These are phyloP conservation scores for Claviceps pusilla DNA, from an alignment of 2,329 filamentous ascomycete species.

Conservation along the genomic window DNA sequence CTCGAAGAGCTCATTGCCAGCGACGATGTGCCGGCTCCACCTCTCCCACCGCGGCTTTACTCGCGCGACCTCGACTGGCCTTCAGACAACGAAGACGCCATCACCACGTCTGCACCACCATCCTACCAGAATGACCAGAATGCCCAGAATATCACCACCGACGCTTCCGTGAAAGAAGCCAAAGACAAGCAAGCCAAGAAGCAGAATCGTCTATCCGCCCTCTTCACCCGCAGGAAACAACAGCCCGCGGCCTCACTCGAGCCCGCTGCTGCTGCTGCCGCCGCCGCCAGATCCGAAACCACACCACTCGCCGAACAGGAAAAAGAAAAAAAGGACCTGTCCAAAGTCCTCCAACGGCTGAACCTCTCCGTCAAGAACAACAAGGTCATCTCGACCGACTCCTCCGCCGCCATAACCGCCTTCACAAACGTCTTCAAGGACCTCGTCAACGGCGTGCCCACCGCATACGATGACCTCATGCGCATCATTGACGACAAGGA, in stretches of 20 bases:
- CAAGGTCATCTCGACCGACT: constrained; percentile 71
- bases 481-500: constrained; percentile 45
- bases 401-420: constrained; percentile 61
- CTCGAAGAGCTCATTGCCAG: constrained; percentile 36
- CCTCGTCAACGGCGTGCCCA: constrained; percentile 80
- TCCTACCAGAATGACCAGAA: constrained; percentile 11
- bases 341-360: constrained; percentile 64
- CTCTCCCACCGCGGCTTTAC: constrained; percentile 38
- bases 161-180: constrained; percentile 15
- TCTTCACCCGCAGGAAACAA: constrained; percentile 25
- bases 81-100: constrained; percentile 17
- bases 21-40: constrained; percentile 31
- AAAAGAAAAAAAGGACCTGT: constrained; percentile 55
- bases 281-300: constrained; percentile 13
- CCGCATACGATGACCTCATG: constrained; percentile 79
- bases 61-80: constrained; percentile 36
- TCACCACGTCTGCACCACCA: constrained; percentile 11
- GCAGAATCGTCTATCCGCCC: constrained; percentile 19
- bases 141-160: constrained; percentile 4
- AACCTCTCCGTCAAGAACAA: constrained; percentile 76
- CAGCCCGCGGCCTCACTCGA: constrained; percentile 22
- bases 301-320: constrained; percentile 24
- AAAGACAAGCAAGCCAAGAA: constrained; percentile 19
- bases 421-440: constrained; percentile 91
- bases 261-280: constrained; percentile 13